A percentile compares a stretch with the other conserved stretches of the same genome.
phyloP scores from a whole-genome alignment of 768 basidiomycete genomes.

The Kwoniella botswanensis region DNA sequence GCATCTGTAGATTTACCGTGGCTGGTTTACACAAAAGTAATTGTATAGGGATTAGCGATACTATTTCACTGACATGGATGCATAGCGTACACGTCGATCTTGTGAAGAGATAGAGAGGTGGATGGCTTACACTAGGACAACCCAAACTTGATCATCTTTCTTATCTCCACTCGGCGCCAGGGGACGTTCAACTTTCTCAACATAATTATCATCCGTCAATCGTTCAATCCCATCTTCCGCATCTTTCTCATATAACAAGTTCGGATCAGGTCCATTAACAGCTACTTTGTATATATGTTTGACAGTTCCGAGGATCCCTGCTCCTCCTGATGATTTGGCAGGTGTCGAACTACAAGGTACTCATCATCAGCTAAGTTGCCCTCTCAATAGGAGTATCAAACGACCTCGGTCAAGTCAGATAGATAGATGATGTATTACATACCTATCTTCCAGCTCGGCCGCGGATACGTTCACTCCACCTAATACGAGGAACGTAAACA shows the following conservation, averaged over 20 bases:
- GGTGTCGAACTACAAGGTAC: background rate
- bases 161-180: constrained; percentile 59
- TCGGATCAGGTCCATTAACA: constrained; percentile 18
- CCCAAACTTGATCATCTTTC: constrained; percentile 71
- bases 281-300: constrained; percentile 9
- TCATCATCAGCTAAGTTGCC: background rate
- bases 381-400: background rate
- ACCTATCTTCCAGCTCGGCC: constrained; percentile 14
- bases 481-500: background rate
- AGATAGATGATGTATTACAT: background rate
- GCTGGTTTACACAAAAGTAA: constrained; percentile 49
- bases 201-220: constrained; percentile 81
- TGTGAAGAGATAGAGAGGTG: too few species aligned
- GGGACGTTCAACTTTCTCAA: constrained; percentile 57
- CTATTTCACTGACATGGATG: background rate
- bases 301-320: background rate
- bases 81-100: too few species aligned
- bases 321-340: background rate
- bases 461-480: constrained; percentile 9
- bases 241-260: constrained; percentile 58
- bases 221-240: constrained; percentile 68
- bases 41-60: background rate
- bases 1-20: constrained; percentile 68
- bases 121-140: constrained; percentile 70
- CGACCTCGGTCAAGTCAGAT: background rate